These are phyloP conservation scores for Rhytidiadelphus loreus DNA, from an alignment of 225 moss, liverwort and hornwort species.

Conservation along the genomic window DNA sequence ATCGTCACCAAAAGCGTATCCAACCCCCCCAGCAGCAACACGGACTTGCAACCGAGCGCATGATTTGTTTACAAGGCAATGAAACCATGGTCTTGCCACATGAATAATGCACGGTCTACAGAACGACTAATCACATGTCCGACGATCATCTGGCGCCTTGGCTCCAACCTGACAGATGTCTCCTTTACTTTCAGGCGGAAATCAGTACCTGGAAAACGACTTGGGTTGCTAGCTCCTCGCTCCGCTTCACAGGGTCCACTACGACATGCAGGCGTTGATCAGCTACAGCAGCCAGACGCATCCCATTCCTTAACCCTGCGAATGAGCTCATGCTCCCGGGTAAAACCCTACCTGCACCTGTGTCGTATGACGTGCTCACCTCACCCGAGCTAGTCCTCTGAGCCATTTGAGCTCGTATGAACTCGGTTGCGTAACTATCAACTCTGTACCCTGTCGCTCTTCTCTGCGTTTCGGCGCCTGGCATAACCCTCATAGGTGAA, in stretches of 20 bases:
- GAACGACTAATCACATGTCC: not conserved
- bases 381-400: slow-evolving; percentile 36
- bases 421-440: not conserved
- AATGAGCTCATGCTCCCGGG: slow-evolving; percentile 23
- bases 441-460: not conserved
- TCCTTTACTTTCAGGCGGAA: not conserved
- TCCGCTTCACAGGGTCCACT: slow-evolving; percentile 37
- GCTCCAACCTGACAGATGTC: not conserved
- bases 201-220: slow-evolving; percentile 53
- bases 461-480: slow-evolving; percentile 7
- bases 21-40: not conserved
- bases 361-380: slow-evolving; percentile 32
- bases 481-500: not conserved
- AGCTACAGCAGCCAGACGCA: slow-evolving; percentile 13
- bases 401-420: not conserved
- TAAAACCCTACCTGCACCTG: slow-evolving; percentile 14
- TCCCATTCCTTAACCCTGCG: slow-evolving; percentile 26
- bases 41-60: not conserved
- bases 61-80: not conserved
- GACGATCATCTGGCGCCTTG: not conserved
- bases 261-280: slow-evolving; percentile 14
- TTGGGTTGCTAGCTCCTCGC: slow-evolving; percentile 41
- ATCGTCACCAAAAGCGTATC: not conserved
- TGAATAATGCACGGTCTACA: not conserved
- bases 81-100: not conserved